Evolutionary conservation across 1,284 basidiomycete species (phyloP), one percentile per base, ranked within the genome.

Genomic region (Cystobasidium sp.): DNA sequence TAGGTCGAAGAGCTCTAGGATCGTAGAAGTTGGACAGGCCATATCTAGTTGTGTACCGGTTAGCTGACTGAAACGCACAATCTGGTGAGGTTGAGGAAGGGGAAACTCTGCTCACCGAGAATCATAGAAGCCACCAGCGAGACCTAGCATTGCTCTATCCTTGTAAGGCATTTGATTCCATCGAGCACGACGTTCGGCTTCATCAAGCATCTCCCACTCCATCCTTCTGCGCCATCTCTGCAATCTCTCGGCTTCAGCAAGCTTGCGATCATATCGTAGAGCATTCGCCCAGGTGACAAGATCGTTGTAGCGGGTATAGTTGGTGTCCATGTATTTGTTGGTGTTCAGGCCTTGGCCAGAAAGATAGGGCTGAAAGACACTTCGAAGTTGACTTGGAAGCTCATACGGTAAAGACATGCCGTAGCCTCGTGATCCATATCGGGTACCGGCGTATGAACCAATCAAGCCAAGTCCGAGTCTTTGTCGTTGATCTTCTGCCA

Each of bases 261-360:
- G 49, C 12, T 49, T 43, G 9, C 53, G 49, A 44, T 73, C 70
- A 52, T 73, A 73, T 49, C 59, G 46, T 2, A 73, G 52, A 37
- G 70, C 70, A 56, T 73, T 65, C 39, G 59, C 62, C 70, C 70
- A 73, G 24, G 70, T 61, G 16, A 59, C 20, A 14, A 73, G 52
- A 46, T 73, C 70, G 12, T 56, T 53, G 22, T 73, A 73, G n/a
- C 70, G 61, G 12, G 70, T 53, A 46, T 73, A 73, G 31, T 51
- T 51, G 18, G 47, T 44, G 46, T 73, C 70, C 39, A 73, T 64
- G 46, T 73, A 73, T 0, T 12, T 37, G 6, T 41, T 56, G 7
- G 6, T 41, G 18, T 8, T 41, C 12, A 18, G 24, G 16, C 53
- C 44, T 31, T 31, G 20, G 18, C 70, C 53, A 24, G 24, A 8